Conservation (phyloP, 176 grass and related monocot genomes). For the Otatea glauca region DNA sequence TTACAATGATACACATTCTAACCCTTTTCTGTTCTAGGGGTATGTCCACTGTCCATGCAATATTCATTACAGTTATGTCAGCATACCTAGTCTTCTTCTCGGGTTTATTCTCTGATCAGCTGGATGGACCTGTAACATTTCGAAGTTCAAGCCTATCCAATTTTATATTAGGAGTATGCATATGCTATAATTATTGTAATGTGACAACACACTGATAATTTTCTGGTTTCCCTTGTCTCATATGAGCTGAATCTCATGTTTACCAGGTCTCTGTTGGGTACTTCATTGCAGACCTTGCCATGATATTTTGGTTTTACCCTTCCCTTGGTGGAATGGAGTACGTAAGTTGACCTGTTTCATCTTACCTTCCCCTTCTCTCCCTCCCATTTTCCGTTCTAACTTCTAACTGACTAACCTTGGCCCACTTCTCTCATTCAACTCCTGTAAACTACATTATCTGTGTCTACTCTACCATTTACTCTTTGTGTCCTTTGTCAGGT, state of each 20-base stretch:
- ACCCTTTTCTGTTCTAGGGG: conserved; percentile 58
- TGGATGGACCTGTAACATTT: conserved; percentile 73
- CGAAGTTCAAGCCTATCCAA: conserved; percentile 78
- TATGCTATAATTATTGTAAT: conserved; percentile 32
- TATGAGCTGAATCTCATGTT: conserved; percentile 42
- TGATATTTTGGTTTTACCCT: conserved; percentile 98
- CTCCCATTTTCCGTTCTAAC: not conserved
- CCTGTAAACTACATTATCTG: conserved; percentile 31
- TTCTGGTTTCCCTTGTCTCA: conserved; percentile 10
- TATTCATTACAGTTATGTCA: conserved; percentile 85
- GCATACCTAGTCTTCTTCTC: conserved; percentile 91
- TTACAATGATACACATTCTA: conserved; percentile 20
- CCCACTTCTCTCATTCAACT: not conserved
- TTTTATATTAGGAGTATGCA: conserved; percentile 82
- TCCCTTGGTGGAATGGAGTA: conserved; percentile 94
- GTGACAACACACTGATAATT: not conserved
- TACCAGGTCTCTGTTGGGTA: conserved; percentile 88
- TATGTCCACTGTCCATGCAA: conserved; percentile 93
- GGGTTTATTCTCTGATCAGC: conserved; percentile 78
- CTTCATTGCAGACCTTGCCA: conserved; percentile 81
- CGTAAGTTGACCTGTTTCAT: conserved; percentile 57
- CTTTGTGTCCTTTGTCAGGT: conserved; percentile 55
- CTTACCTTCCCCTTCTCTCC: not conserved
- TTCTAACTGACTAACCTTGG: not conserved
- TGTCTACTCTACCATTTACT: not conserved